Conservation (phyloP, 768 basidiomycete genomes). For the Tulasnella sp. region DNA sequence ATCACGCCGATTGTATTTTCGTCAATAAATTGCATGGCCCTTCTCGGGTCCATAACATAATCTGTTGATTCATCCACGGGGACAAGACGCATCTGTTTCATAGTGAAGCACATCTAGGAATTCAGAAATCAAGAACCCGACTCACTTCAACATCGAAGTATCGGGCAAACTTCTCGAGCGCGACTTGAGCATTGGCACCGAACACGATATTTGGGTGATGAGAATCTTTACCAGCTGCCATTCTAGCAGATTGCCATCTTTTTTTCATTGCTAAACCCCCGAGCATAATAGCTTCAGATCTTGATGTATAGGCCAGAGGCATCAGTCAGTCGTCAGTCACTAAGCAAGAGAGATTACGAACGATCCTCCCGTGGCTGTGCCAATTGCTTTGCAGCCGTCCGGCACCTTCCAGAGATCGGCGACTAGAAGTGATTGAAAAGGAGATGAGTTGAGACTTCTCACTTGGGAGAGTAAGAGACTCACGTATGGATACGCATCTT, state of each 20-base stretch:
- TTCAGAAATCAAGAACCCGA: not conserved
- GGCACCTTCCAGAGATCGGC: slow-evolving; percentile 59
- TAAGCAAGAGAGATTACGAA: slow-evolving; percentile 22
- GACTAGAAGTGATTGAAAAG: slow-evolving; percentile 36
- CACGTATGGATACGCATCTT: slow-evolving; percentile 28
- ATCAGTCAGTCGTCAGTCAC: not conserved
- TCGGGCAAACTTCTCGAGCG: slow-evolving; percentile 58
- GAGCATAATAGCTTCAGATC: slow-evolving; percentile 51
- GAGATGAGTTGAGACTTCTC: slow-evolving; percentile 16
- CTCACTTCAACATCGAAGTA: slow-evolving; percentile 47
- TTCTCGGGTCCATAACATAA: slow-evolving; percentile 62
- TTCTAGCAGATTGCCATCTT: slow-evolving; percentile 54
- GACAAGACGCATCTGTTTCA: slow-evolving; percentile 35
- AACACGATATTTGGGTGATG: slow-evolving; percentile 36
- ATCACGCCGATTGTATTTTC: slow-evolving; percentile 63
- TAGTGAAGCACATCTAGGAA: not conserved
- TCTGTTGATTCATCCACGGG: slow-evolving; percentile 54
- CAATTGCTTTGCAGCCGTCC: slow-evolving; percentile 40
- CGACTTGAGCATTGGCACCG: slow-evolving; percentile 56
- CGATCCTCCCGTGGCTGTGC: slow-evolving; percentile 57
- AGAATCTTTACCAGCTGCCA: slow-evolving; percentile 40
- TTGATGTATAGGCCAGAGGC: not conserved
- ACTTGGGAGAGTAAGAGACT: not conserved
- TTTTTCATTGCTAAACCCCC: slow-evolving; percentile 62
- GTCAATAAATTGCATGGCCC: slow-evolving; percentile 50